These are phyloP conservation scores for Aegilops longissima DNA, from an alignment of 176 grass and related monocot genomes.

Conservation along the genomic window DNA sequence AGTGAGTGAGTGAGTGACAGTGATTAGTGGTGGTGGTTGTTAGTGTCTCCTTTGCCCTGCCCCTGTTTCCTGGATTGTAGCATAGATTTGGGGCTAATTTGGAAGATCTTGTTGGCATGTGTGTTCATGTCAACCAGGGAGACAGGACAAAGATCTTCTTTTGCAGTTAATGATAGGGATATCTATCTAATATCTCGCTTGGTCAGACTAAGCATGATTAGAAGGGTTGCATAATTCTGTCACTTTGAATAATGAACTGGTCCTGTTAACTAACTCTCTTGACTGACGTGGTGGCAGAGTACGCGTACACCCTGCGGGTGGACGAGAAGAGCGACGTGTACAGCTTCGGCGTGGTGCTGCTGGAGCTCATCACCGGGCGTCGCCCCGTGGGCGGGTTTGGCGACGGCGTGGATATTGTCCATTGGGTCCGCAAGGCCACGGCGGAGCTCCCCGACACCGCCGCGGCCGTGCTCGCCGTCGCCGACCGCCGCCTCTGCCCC, in stretches of 20 bases:
- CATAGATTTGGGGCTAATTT: neutral
- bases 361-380: slow-evolving; percentile 71
- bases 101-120: slow-evolving; percentile 11
- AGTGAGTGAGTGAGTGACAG: neutral
- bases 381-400: slow-evolving; percentile 73
- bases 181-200: too few species aligned
- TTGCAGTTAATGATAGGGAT: neutral
- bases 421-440: slow-evolving; percentile 78
- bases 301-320: slow-evolving; percentile 74
- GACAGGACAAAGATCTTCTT: neutral
- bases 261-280: neutral
- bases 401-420: slow-evolving; percentile 85
- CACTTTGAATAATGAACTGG: too few species aligned
- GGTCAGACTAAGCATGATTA: too few species aligned
- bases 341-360: slow-evolving; percentile 83
- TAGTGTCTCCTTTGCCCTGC: neutral
- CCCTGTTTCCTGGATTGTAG: slow-evolving; percentile 26
- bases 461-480: slow-evolving; percentile 45
- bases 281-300: slow-evolving; percentile 36
- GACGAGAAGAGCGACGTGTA: slow-evolving; percentile 94
- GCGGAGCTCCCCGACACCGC: slow-evolving; percentile 37
- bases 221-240: too few species aligned
- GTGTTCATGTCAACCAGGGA: neutral
- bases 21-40: neutral
- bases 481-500: slow-evolving; percentile 49